These are phyloP conservation scores for Amanita jacksonii DNA, from an alignment of 768 basidiomycete genomes.

Conservation along the genomic window DNA sequence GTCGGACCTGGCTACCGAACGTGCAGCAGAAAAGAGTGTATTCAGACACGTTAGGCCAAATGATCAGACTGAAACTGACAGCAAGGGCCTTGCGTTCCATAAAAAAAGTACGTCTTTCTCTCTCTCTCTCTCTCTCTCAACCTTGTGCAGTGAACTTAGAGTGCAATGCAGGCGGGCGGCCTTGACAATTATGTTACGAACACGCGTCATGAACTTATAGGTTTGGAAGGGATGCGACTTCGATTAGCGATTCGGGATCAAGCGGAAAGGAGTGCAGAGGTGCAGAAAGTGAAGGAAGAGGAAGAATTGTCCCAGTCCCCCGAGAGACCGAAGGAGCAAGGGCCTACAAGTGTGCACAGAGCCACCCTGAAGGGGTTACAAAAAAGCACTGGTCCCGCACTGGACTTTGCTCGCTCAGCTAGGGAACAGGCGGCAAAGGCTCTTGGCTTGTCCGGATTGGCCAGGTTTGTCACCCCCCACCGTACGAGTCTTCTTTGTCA, in stretches of 20 bases:
- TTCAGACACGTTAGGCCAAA: slow-evolving; percentile 53
- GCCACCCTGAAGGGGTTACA: neutral
- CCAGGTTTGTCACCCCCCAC: slow-evolving; percentile 14
- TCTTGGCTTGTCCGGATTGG: slow-evolving; percentile 17
- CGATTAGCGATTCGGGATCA: slow-evolving; percentile 19
- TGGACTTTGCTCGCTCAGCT: slow-evolving; percentile 14
- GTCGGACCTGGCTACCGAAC: slow-evolving; percentile 83
- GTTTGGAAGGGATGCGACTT: slow-evolving; percentile 32
- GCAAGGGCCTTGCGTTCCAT: slow-evolving; percentile 73
- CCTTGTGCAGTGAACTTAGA: too few species aligned
- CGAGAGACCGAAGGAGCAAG: slow-evolving; percentile 8
- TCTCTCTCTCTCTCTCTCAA: neutral
- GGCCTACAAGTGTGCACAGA: neutral
- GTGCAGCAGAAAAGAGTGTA: slow-evolving; percentile 66
- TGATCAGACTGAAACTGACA: slow-evolving; percentile 61
- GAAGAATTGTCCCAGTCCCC: neutral
- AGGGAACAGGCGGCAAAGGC: slow-evolving; percentile 21
- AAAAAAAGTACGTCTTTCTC: slow-evolving; percentile 52
- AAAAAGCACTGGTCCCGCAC: slow-evolving; percentile 4
- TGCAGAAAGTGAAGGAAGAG: neutral
- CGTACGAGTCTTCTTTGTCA: neutral
- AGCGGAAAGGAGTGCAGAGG: slow-evolving; percentile 6
- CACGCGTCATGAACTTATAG: slow-evolving; percentile 29
- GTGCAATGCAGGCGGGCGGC: slow-evolving; percentile 58
- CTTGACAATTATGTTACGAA: slow-evolving; percentile 59